Evolutionary conservation across 331 rosid species (phyloP).

Genomic region (Quercus lobata): DNA sequence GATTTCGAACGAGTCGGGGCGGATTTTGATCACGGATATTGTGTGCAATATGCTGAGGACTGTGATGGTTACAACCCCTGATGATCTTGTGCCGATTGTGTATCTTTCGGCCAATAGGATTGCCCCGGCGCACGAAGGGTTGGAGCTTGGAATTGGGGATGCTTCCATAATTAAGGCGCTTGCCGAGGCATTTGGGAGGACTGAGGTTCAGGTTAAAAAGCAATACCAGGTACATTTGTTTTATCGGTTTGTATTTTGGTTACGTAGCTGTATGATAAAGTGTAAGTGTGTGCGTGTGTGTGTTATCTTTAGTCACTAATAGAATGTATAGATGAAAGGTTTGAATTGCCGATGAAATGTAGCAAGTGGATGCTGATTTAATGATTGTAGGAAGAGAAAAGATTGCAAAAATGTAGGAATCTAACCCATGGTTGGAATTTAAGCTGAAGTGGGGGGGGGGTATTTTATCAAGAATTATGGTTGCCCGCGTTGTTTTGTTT

Average conservation of each 20-base stretch:
- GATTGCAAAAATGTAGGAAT: too few species aligned
- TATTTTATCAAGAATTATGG: too few species aligned
- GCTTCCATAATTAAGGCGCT: slow-evolving; percentile 81
- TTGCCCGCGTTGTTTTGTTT: not conserved
- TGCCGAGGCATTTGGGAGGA: slow-evolving; percentile 77
- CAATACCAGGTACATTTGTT: slow-evolving; percentile 53
- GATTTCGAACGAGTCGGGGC: slow-evolving; percentile 49
- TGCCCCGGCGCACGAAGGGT: slow-evolving; percentile 74
- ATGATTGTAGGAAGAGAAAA: too few species aligned
- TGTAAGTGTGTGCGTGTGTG: too few species aligned
- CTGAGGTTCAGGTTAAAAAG: slow-evolving; percentile 55
- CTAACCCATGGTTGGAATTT: too few species aligned
- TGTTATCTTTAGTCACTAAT: not conserved
- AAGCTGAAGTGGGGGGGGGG: too few species aligned
- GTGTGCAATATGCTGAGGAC: slow-evolving; percentile 81
- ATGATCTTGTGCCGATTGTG: slow-evolving; percentile 58
- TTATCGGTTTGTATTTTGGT: not conserved
- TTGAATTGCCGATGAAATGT: not conserved
- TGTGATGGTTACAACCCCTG: slow-evolving; percentile 61
- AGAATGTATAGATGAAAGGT: not conserved
- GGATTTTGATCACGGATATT: slow-evolving; percentile 77
- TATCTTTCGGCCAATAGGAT: slow-evolving; percentile 66
- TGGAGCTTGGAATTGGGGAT: slow-evolving; percentile 89
- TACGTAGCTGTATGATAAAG: not conserved
- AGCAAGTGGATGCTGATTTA: too few species aligned